Percentiles rank a stretch among this genome's conserved stretches.
Conservation (phyloP, 2,329 filamentous ascomycete genomes). For the Dendrostoma leiphaemia region DNA sequence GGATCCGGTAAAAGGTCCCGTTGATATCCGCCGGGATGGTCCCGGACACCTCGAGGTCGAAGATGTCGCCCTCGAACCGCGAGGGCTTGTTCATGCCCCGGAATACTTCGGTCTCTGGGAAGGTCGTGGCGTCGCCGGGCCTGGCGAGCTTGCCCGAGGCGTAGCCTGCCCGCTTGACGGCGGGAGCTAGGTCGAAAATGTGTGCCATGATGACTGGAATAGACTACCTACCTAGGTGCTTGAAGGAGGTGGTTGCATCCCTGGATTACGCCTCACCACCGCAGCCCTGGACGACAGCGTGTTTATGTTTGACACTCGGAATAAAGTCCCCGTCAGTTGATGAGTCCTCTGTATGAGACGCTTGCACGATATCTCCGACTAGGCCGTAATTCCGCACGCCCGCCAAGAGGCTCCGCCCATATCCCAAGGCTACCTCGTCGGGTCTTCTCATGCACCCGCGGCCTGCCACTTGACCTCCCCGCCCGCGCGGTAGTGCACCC, state of each 20-base stretch:
- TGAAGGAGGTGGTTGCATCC: neutral
- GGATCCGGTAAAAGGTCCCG: conserved; percentile 48
- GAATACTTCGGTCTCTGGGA: conserved; percentile 33
- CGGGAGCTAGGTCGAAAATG: conserved; percentile 32
- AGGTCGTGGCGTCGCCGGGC: conserved; percentile 27
- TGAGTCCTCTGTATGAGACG: too few relatives aligned
- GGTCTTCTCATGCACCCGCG: neutral
- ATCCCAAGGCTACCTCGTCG: too few relatives aligned
- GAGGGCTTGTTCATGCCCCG: conserved; percentile 36
- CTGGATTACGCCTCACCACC: neutral
- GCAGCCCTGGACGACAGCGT: too few relatives aligned
- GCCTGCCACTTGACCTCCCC: neutral
- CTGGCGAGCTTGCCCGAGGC: conserved; percentile 28
- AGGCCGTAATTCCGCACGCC: too few relatives aligned
- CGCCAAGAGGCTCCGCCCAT: too few relatives aligned
- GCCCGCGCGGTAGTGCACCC: neutral
- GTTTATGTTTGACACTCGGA: too few relatives aligned
- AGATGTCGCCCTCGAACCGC: conserved; percentile 33
- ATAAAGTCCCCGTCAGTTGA: too few relatives aligned
- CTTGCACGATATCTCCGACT: too few relatives aligned
- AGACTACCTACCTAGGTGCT: neutral
- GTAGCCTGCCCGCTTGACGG: conserved; percentile 27
- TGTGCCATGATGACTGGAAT: conserved; percentile 29
- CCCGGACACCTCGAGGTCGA: conserved; percentile 39
- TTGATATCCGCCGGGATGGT: conserved; percentile 42